Percentiles rank a stretch among this genome's conserved stretches.
Evolutionary conservation across 1,284 basidiomycete genomes (phyloP).

Genomic region (Dichomitus squalens): DNA sequence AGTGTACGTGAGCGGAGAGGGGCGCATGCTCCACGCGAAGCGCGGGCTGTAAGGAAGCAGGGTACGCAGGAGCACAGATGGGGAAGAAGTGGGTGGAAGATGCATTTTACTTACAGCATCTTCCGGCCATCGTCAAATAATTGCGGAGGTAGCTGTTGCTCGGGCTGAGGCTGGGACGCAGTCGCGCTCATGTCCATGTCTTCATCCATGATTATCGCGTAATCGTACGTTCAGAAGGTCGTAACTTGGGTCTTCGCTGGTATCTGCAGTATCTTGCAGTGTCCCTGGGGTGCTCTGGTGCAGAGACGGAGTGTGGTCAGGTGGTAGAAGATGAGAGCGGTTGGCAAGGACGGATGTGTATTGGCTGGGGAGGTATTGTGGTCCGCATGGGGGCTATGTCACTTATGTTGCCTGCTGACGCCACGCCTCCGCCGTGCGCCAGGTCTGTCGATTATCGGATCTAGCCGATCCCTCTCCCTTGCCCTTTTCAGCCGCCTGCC

Average conservation of each 20-base stretch:
- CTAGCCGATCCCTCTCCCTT: conserved; percentile 25
- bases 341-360: conserved; percentile 15
- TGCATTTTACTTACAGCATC: conserved; percentile 64
- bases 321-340: conserved; percentile 24
- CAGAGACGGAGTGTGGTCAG: not conserved
- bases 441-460: conserved; percentile 35
- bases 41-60: not conserved
- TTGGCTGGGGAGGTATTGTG: conserved; percentile 26
- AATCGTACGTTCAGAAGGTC: conserved; percentile 7
- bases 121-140: conserved; percentile 49
- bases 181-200: conserved; percentile 64
- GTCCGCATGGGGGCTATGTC: conserved; percentile 26
- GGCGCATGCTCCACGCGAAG: not conserved
- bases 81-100: not conserved
- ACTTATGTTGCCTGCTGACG: conserved; percentile 28
- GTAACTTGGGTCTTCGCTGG: conserved; percentile 5
- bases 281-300: not conserved
- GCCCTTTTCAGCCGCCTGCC: conserved; percentile 6
- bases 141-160: conserved; percentile 33
- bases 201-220: conserved; percentile 62
- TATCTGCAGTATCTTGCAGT: not conserved
- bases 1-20: not conserved
- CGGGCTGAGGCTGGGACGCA: conserved; percentile 38
- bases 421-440: conserved; percentile 34
- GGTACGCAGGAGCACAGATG: not conserved